Evolutionary conservation across 305 asterid genomes (phyloP).

Genomic region (Solanum aculeatissimum): DNA sequence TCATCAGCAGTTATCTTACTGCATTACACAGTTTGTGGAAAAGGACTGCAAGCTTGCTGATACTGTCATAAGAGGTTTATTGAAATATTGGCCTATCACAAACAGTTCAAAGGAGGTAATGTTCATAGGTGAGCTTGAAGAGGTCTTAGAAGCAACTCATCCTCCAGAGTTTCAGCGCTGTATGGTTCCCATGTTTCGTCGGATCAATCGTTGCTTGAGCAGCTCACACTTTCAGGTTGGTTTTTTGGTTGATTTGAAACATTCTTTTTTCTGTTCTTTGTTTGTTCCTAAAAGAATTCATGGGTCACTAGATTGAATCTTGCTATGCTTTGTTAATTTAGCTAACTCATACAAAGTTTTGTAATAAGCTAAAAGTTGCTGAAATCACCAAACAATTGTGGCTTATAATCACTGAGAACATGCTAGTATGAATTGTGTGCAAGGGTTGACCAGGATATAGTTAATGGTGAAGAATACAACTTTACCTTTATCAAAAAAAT

Average conservation of each 20-base stretch:
- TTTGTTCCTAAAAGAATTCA: not conserved
- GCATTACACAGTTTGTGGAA: conserved; percentile 49
- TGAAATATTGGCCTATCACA: conserved; percentile 56
- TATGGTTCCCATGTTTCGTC: conserved; percentile 48
- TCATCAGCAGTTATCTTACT: conserved; percentile 55
- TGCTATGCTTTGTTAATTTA: not conserved
- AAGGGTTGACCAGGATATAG: not conserved
- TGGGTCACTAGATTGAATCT: not conserved
- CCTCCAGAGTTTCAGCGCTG: conserved; percentile 39
- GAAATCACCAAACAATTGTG: not conserved
- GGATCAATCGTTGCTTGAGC: conserved; percentile 37
- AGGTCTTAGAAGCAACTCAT: conserved; percentile 45
- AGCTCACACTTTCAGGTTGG: conserved; percentile 58
- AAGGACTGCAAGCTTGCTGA: conserved; percentile 50
- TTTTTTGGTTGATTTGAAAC: not conserved
- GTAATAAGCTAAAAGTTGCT: not conserved
- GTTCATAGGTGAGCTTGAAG: conserved; percentile 57
- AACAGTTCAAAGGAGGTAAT: conserved; percentile 52
- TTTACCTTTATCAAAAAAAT: not conserved
- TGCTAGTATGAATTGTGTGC: not conserved
- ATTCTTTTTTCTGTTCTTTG: not conserved
- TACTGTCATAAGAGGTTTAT: conserved; percentile 36
- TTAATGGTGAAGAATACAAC: not conserved
- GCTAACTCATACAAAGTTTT: not conserved
- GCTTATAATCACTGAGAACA: not conserved